Evolutionary conservation across 306 rosid genomes (phyloP), one percentile per base, ranked within the genome.

Genomic region (Mimosa pudica): DNA sequence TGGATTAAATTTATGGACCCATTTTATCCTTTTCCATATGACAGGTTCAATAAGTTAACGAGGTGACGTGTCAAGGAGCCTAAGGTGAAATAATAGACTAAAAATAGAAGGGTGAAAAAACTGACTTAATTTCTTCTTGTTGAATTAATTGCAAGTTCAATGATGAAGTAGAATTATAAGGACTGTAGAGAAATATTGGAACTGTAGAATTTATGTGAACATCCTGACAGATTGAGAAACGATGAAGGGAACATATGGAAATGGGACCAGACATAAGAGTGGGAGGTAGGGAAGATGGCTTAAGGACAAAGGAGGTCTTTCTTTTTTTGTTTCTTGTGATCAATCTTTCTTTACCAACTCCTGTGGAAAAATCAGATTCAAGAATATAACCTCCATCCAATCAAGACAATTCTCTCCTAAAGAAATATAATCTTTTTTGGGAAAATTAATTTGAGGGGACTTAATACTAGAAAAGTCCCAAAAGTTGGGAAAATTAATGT

Each of bases 271-370:
- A 83, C 75, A 79, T 38, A 38, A 80, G 84, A 73, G 76, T 80
- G 90, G 88, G 83, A 71, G 67, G 89, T 84, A 58, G 89, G 89
- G 88, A 80, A 81, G 42, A 46, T 44, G 70, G 73, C 16, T 72
- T 18, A 54, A 80, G 82, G 91, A 92, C 98, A 90, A 71, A 44
- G 81, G 77, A 83, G 68, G 10, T 11, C 17, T n/a, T 1, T 57
- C 6, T 18, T 44, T 2, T 69, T 68, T 69, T 44, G 54, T 69
- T 69, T 69, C 54, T 44, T 8, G 54, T 69, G 54, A 44, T 44
- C 54, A 45, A 69, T n/a, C 52, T 42, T 9, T 10, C 54, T 8
- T 8, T 44, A 68, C 46, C 54, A 9, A 69, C 54, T 45, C 54
- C 33, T 65, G 24, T 38, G 17, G 54, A 4, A 49, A 49, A 49